Evolutionary conservation across 768 basidiomycete genomes (phyloP).

Genomic region (Psilocybe subaeruginosa): DNA sequence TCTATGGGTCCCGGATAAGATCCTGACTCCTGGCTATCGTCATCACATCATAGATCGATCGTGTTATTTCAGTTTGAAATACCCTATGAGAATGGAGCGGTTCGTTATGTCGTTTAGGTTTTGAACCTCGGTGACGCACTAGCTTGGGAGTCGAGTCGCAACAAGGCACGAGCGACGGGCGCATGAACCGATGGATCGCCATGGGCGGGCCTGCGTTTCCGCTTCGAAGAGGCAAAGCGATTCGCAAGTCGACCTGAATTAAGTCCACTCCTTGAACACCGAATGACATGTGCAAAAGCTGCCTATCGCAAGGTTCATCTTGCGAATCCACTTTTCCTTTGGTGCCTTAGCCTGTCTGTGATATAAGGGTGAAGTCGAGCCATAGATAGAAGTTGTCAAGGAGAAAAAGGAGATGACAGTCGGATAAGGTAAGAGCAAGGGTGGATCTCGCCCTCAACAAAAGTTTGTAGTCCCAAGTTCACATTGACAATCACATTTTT

Average conservation of each 20-base stretch:
- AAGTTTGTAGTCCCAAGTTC: neutral
- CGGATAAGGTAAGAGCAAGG: neutral
- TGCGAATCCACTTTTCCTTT: neutral
- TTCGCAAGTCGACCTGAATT: neutral
- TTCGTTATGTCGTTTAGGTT: neutral
- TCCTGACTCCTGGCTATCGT: neutral
- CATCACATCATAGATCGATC: constrained; percentile 2
- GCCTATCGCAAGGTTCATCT: neutral
- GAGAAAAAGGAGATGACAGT: neutral
- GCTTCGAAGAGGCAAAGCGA: neutral
- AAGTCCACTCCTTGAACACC: neutral
- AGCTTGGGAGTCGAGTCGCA: neutral
- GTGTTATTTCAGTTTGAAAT: constrained; percentile 3
- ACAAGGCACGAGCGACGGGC: neutral
- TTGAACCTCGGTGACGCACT: neutral
- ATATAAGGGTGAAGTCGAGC: neutral
- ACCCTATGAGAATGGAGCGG: neutral
- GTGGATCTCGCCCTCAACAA: neutral
- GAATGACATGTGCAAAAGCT: neutral
- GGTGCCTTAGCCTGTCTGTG: neutral
- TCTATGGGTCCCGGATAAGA: constrained; percentile 3
- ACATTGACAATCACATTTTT: neutral
- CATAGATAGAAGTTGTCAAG: neutral
- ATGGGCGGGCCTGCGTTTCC: neutral
- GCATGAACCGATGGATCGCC: neutral